Base-by-base conservation (phyloP, 2,329 filamentous ascomycete genomes). In the Trichoderma semiorbis region DNA sequence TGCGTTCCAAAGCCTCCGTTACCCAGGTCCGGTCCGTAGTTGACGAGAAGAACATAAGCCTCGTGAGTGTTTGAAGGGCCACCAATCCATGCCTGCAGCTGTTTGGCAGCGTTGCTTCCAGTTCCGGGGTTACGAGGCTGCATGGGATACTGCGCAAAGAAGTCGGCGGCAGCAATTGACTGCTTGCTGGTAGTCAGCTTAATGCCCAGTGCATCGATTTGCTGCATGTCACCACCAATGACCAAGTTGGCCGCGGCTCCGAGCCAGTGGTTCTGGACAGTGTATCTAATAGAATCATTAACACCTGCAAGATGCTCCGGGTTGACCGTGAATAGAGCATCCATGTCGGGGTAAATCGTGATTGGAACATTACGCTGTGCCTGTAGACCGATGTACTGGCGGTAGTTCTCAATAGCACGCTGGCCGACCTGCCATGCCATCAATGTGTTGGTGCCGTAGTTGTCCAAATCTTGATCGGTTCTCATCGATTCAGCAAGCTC, bases 101-200 rank as follows among this genome's bases (percentile, higher is more conserved):
- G 70, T 43, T 72, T 36, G 18, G 70, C 55, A 10, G 60, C 32
- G 43, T 72, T 72, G 66, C 34, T 64, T 34, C 70, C 70, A 28
- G 65, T 70, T 7, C 70, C 70, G 5, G 70, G 70, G 18, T 72
- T 72, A 3, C 70, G 70, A 5, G 70, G 70, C 34, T 72, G 70
- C 70, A 72, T 72, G 43, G 70, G 70, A 47, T 72, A 72, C 65
- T 72, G 57, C 14, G 70, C 70, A 28, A 72, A 72, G 66, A 72
- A 72, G 39, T 72, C 36, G 12, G 70, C 57, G 7, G 70, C 70
- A 28, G 57, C 57, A 34, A 70, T 60, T 6, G 70, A 73, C n/a
- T 73, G 69, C n/a, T 32, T 26, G 32, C 72, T 73, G 21, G 72
- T 73, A 5, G 47, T 57, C 39, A 72, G 26, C 43, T 63, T 62